phyloP scores from a whole-genome alignment of 306 rosid genomes.

The Begonia loranthoides region DNA sequence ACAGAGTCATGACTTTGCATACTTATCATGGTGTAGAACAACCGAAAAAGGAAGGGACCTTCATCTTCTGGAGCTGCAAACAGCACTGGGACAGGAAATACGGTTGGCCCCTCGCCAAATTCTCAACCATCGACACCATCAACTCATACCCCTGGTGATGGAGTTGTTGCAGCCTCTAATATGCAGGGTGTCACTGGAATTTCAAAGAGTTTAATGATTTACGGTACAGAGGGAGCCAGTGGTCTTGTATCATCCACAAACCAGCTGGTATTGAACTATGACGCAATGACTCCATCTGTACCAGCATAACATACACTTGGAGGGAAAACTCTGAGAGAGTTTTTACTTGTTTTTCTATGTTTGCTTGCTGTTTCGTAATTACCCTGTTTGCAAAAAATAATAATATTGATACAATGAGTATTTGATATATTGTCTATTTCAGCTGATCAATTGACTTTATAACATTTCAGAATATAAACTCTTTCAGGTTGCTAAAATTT shows the following conservation, averaged over 20 bases:
- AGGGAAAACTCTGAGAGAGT: not conserved
- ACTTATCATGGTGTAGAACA: slow-evolving; percentile 12
- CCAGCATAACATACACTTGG: not conserved
- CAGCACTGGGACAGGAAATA: slow-evolving; percentile 94
- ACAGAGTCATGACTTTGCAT: slow-evolving; percentile 15
- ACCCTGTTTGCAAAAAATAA: no score
- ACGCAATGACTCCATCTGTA: not conserved
- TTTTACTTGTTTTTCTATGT: no score
- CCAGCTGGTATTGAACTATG: slow-evolving; percentile 53
- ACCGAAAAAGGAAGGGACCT: slow-evolving; percentile 87
- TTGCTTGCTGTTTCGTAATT: no score
- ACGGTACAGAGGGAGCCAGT: slow-evolving; percentile 61
- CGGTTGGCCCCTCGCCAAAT: slow-evolving; percentile 52
- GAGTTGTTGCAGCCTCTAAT: slow-evolving; percentile 48
- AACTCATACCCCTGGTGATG: slow-evolving; percentile 83
- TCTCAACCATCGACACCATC: slow-evolving; percentile 97
- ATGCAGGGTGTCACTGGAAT: slow-evolving; percentile 57
- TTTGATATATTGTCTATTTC: no score
- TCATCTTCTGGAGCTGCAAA: slow-evolving; percentile 93
- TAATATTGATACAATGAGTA: no score
- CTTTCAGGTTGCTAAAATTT: no score
- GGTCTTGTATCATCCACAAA: slow-evolving; percentile 89
- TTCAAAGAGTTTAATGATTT: slow-evolving; percentile 58
- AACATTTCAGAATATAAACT: no score
- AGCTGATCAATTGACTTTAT: no score